These are phyloP conservation scores for Debaryomyces hansenii DNA, from an alignment of 805 yeast species.

Conservation along the genomic window DNA sequence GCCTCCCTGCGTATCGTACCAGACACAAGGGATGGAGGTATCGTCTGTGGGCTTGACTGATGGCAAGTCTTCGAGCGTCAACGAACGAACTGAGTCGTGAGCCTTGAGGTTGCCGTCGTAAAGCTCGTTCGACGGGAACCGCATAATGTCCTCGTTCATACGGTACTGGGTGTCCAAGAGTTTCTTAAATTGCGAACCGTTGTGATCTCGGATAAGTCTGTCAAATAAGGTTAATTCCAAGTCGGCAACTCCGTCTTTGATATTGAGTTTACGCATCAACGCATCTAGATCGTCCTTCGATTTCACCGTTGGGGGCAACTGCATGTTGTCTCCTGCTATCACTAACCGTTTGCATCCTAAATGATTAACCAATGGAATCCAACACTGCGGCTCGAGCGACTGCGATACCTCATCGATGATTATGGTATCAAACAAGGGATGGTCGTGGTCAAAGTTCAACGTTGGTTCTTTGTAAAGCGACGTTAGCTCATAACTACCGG, in stretches of 20 bases:
- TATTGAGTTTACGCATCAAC: slow-evolving; percentile 16
- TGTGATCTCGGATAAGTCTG: slow-evolving; percentile 52
- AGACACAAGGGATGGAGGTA: slow-evolving; percentile 55
- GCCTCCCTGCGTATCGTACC: slow-evolving; percentile 95
- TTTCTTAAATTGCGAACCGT: slow-evolving; percentile 48
- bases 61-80: slow-evolving; percentile 53
- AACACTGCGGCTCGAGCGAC: slow-evolving; percentile 90
- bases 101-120: slow-evolving; percentile 68
- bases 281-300: slow-evolving; percentile 30
- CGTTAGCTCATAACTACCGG: slow-evolving; percentile 71
- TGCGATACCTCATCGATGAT: slow-evolving; percentile 96
- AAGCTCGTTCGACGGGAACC: slow-evolving; percentile 66
- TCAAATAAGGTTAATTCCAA: slow-evolving; percentile 79
- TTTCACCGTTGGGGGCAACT: slow-evolving; percentile 88
- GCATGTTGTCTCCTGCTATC: slow-evolving; percentile 92
- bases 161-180: slow-evolving; percentile 80
- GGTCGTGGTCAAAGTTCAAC: slow-evolving; percentile 15
- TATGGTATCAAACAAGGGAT: slow-evolving; percentile 66
- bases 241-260: slow-evolving; percentile 25
- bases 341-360: slow-evolving; percentile 56
- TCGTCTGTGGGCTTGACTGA: slow-evolving; percentile 51
- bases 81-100: slow-evolving; percentile 52
- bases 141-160: slow-evolving; percentile 79
- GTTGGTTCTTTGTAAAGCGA: slow-evolving; percentile 42
- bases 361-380: slow-evolving; percentile 86